Conservation (phyloP, 2,329 filamentous ascomycete species). For the Sporothrix brunneoviolacea region DNA sequence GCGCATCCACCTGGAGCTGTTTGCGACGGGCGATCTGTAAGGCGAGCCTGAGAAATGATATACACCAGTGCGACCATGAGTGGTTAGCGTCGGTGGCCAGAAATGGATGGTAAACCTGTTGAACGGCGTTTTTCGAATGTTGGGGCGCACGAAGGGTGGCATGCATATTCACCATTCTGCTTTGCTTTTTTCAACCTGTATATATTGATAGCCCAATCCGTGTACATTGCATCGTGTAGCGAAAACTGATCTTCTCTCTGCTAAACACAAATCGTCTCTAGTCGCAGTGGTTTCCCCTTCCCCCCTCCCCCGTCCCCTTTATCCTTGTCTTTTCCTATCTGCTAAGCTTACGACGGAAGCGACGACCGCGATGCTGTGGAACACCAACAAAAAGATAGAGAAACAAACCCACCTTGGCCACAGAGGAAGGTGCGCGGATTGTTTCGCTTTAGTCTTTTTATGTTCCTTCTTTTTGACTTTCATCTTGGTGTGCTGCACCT, state of each 20-base stretch:
- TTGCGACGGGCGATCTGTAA: constrained; percentile 48
- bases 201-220: constrained; percentile 17
- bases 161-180: background rate
- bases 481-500: background rate
- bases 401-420: too few relatives aligned
- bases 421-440: constrained; percentile 9
- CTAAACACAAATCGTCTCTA: background rate
- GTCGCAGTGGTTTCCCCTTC: too few relatives aligned
- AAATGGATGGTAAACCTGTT: too few relatives aligned
- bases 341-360: background rate
- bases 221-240: background rate
- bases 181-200: constrained; percentile 9
- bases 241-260: background rate
- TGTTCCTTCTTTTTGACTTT: background rate
- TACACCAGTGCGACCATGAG: too few relatives aligned
- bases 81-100: too few relatives aligned
- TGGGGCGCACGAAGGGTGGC: too few relatives aligned
- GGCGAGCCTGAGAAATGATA: too few relatives aligned
- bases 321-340: background rate
- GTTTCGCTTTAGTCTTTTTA: too few relatives aligned
- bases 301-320: background rate
- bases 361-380: background rate
- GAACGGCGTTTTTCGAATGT: too few relatives aligned
- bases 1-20: constrained; percentile 61
- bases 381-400: background rate